These are phyloP conservation scores for Aspergillus phoenicis DNA, from an alignment of 2,329 filamentous ascomycete genomes.

Conservation along the genomic window DNA sequence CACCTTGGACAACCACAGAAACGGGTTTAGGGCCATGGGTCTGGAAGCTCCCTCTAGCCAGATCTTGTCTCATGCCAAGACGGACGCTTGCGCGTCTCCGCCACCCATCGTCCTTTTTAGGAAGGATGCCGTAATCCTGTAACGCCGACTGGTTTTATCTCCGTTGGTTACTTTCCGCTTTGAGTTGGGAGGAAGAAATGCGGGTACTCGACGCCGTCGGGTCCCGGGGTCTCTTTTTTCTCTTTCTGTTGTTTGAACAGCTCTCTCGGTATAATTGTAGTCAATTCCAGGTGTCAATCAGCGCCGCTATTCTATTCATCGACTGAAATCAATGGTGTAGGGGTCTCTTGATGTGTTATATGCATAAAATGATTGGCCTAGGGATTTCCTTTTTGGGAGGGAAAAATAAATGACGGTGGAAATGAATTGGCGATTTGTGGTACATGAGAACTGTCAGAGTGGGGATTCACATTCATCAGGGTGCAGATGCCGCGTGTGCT, in stretches of 20 bases:
- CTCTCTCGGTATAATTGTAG: too few species aligned
- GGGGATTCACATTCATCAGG: conserved; percentile 17
- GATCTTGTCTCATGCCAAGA: conserved; percentile 39
- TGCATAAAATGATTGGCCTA: conserved; percentile 3
- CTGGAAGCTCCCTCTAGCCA: conserved; percentile 28
- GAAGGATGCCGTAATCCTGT: conserved; percentile 23
- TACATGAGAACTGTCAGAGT: conserved; percentile 15
- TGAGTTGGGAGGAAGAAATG: neutral
- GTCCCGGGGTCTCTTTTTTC: neutral
- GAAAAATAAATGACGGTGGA: conserved; percentile 2
- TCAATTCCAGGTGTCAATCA: neutral
- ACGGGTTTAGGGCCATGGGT: conserved; percentile 29
- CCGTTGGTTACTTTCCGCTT: conserved; percentile 12
- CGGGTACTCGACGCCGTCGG: neutral
- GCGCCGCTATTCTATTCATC: neutral
- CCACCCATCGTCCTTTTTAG: conserved; percentile 23
- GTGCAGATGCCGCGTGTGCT: conserved; percentile 22
- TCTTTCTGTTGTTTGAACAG: too few species aligned
- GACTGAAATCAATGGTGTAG: neutral
- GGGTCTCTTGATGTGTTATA: neutral
- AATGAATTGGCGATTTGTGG: neutral
- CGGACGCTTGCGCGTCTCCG: conserved; percentile 45
- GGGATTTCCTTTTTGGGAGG: neutral
- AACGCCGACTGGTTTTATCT: conserved; percentile 18
- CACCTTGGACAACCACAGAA: conserved; percentile 10